Percentiles rank a stretch among this genome's conserved stretches.
Evolutionary conservation across 345 rosid genomes (phyloP).

Genomic region (Eucalyptus marginata): DNA sequence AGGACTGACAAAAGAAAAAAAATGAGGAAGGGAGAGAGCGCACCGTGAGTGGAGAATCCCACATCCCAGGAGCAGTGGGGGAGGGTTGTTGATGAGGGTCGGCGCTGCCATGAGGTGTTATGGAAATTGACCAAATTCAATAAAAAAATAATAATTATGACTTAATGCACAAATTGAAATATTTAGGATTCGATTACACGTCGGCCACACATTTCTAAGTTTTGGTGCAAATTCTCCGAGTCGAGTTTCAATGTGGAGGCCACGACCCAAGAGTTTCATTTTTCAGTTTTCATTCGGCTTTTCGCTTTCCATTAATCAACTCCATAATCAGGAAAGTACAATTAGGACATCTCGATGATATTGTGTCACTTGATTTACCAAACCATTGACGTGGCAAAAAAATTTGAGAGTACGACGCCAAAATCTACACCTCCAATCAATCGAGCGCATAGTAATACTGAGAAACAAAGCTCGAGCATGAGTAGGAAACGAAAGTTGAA

Average conservation of each 20-base stretch:
- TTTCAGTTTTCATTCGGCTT: background rate
- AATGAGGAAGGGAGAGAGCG: background rate
- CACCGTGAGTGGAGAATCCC: background rate
- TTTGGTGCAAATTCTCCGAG: background rate
- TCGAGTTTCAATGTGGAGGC: background rate
- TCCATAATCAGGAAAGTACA: fast-evolving
- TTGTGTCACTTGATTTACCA: fast-evolving
- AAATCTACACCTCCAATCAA: background rate
- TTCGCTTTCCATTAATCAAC: background rate
- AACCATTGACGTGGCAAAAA: fast-evolving
- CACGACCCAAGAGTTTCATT: background rate
- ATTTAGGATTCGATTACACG: background rate
- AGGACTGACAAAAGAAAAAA: too few relatives aligned
- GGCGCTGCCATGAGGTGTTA: background rate
- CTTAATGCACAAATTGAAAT: background rate
- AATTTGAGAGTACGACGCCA: fast-evolving
- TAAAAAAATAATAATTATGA: background rate
- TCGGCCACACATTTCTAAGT: fast-evolving
- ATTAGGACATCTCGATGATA: background rate
- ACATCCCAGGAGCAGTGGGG: background rate
- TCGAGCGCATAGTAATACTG: background rate
- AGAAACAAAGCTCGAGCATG: background rate
- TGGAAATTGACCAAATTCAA: background rate
- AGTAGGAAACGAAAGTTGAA: background rate
- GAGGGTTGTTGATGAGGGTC: background rate